Conservation (phyloP, 1,284 basidiomycete genomes). For the Sporisorium graminicola region DNA sequence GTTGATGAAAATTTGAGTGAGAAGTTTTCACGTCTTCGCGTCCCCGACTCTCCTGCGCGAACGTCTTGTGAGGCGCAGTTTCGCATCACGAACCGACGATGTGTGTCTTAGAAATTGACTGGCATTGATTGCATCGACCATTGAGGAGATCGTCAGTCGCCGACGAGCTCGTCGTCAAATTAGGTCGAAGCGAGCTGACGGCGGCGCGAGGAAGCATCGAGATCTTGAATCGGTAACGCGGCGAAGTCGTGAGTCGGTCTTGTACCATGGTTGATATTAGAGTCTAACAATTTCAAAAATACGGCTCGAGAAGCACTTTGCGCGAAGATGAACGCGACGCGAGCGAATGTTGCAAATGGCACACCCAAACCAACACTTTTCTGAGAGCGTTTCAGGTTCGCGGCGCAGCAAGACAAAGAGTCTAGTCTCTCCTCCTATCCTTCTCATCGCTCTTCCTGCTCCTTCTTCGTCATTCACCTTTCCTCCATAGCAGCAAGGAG, state of each 20-base stretch:
- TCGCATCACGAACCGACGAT: too few species aligned
- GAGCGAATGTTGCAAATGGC: constrained; percentile 5
- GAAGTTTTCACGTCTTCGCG: too few species aligned
- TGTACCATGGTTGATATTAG: too few species aligned
- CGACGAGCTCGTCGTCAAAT: too few species aligned
- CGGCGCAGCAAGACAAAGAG: not conserved
- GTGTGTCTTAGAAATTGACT: too few species aligned
- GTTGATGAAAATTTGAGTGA: not conserved
- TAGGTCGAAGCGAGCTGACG: not conserved
- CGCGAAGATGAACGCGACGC: constrained; percentile 41
- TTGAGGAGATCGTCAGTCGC: too few species aligned
- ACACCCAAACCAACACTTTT: constrained; percentile 39
- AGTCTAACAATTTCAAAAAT: too few species aligned
- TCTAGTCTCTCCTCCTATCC: not conserved
- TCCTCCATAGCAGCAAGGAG: not conserved
- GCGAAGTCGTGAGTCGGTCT: too few species aligned
- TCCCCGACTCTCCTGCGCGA: too few species aligned
- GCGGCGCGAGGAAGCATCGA: not conserved
- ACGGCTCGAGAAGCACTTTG: too few species aligned
- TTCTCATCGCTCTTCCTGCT: not conserved
- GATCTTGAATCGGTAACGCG: not conserved
- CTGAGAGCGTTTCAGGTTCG: not conserved
- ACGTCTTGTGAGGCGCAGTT: too few species aligned
- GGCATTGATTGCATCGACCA: too few species aligned
- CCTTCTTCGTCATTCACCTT: not conserved